Evolutionary conservation across 176 grass and related monocot species (phyloP).

Genomic region (Oryza punctata): DNA sequence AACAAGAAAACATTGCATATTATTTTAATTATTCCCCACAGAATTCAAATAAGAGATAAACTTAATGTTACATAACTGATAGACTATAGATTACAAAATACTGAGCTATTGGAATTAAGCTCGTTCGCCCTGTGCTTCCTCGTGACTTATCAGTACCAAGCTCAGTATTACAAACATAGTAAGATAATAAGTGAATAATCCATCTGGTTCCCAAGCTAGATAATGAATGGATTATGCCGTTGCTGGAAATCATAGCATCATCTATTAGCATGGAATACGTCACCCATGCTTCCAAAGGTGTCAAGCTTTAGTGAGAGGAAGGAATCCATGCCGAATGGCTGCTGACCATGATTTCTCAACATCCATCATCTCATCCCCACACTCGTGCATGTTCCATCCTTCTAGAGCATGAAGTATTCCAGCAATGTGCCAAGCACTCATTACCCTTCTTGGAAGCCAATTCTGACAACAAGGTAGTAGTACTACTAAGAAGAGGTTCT

Average conservation of each 20-base stretch:
- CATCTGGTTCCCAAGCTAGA: background rate
- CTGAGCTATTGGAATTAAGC: constrained; percentile 7
- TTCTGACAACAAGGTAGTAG: constrained; percentile 52
- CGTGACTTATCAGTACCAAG: background rate
- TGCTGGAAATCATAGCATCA: background rate
- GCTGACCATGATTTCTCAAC: constrained; percentile 67
- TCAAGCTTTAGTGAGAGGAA: constrained; percentile 48
- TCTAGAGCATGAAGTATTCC: constrained; percentile 85
- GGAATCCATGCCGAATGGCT: constrained; percentile 71
- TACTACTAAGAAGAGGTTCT: background rate
- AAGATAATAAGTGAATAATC: background rate
- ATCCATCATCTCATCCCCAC: constrained; percentile 63
- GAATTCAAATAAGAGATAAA: background rate
- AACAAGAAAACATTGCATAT: background rate
- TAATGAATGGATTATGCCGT: background rate
- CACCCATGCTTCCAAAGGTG: background rate
- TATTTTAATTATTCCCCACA: background rate
- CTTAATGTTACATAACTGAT: background rate
- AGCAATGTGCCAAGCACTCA: constrained; percentile 82
- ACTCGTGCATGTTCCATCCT: constrained; percentile 66
- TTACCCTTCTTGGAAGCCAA: constrained; percentile 90
- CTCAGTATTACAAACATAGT: background rate
- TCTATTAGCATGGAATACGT: background rate
- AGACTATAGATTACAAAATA: background rate
- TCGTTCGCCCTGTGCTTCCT: background rate